Percentiles rank a stretch among this genome's conserved stretches.
These are phyloP conservation scores for Hyaloperonospora arabidopsidis DNA, from an alignment of 352 stramenopile genomes.

Conservation along the genomic window DNA sequence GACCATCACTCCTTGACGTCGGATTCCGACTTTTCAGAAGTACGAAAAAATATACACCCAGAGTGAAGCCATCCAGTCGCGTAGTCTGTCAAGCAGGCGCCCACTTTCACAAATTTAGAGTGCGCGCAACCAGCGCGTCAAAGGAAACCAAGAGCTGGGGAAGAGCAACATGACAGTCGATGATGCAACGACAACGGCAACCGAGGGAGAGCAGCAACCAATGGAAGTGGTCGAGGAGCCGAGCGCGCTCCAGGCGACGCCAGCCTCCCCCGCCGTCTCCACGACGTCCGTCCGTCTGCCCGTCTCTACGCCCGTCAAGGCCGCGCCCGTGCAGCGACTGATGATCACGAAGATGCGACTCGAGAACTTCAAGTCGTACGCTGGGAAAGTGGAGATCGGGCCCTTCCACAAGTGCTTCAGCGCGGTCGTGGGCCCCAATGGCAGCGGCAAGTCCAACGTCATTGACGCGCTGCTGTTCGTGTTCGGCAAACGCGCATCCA, in stretches of 20 bases:
- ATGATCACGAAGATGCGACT: conserved; percentile 98
- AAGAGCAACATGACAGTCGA: conserved; percentile 5
- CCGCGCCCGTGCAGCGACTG: conserved; percentile 54
- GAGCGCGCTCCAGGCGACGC: conserved; percentile 1
- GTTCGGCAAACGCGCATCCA: conserved; percentile 98
- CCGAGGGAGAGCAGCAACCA: conserved; percentile 1
- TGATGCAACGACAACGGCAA: conserved; percentile 1
- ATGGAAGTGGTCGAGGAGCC: conserved; percentile 1
- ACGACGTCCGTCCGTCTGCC: conserved; percentile 4
- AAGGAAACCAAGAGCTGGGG: conserved; percentile 7
- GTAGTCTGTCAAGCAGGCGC: too few species aligned
- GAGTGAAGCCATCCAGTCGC: neutral
- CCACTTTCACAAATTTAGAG: conserved; percentile 25
- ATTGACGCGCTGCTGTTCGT: conserved; percentile 99
- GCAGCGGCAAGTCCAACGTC: conserved; percentile 99
- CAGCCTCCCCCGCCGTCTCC: neutral
- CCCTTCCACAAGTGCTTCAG: conserved; percentile 99
- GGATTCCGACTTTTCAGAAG: too few species aligned
- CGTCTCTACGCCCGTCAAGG: conserved; percentile 15
- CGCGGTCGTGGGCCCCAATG: conserved; percentile 97
- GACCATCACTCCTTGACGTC: too few species aligned
- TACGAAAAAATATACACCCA: neutral
- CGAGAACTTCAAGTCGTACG: conserved; percentile 99
- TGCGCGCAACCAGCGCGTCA: conserved; percentile 2
- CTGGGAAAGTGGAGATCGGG: conserved; percentile 92